Conservation (phyloP, 176 grass and related monocot species). For the Ensete ventricosum region DNA sequence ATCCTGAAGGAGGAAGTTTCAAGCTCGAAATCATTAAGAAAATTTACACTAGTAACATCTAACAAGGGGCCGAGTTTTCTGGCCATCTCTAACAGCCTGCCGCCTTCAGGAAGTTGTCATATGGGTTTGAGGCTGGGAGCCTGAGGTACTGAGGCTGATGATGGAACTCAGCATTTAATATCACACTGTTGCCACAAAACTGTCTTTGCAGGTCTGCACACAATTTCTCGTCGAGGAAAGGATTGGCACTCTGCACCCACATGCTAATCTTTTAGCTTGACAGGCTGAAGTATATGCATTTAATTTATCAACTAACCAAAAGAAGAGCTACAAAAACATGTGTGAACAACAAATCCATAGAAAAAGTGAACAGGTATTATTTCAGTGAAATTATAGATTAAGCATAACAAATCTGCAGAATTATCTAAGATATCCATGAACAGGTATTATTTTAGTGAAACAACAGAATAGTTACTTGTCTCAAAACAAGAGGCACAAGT, state of each 20-base stretch:
- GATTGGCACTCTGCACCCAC: conserved; percentile 13
- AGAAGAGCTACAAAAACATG: neutral
- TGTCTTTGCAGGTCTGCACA: neutral
- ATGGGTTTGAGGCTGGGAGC: conserved; percentile 23
- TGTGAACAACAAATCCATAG: too few relatives aligned
- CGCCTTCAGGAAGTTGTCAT: conserved; percentile 21
- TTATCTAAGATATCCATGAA: neutral
- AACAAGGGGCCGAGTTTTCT: neutral
- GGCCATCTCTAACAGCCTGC: conserved; percentile 14
- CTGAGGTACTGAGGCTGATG: conserved; percentile 4
- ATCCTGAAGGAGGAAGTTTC: too few relatives aligned
- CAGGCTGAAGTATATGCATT: neutral
- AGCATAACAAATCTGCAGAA: neutral
- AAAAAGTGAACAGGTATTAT: too few relatives aligned
- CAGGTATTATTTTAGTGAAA: too few relatives aligned
- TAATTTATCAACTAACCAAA: neutral
- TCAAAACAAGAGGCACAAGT: neutral
- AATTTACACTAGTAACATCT: too few relatives aligned
- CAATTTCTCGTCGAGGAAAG: conserved; percentile 8
- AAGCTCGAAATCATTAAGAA: too few relatives aligned
- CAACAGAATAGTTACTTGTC: neutral
- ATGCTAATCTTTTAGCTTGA: conserved; percentile 1
- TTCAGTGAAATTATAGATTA: neutral
- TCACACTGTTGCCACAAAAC: neutral
- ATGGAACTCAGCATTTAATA: neutral